Evolutionary conservation across 2,329 filamentous ascomycete genomes (phyloP).

Genomic region (Aspergillus nomiae): DNA sequence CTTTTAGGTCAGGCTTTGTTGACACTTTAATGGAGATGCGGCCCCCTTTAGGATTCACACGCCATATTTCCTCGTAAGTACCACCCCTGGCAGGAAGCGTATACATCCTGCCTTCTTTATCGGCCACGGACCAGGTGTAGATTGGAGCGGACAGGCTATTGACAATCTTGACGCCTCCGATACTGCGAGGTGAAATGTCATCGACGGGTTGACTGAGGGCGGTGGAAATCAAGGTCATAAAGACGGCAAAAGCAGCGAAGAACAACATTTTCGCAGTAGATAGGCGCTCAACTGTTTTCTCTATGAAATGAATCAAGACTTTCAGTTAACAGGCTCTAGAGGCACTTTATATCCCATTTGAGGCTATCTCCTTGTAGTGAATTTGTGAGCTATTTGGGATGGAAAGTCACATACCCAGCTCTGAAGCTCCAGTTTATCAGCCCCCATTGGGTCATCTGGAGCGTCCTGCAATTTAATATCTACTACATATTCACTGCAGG

Average conservation of each 20-base stretch:
- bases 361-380: neutral
- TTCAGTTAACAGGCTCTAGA: no score
- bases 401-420: neutral
- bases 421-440: neutral
- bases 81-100: constrained; percentile 28
- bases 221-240: neutral
- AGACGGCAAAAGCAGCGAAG: neutral
- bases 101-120: constrained; percentile 26
- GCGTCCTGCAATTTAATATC: neutral
- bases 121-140: constrained; percentile 37
- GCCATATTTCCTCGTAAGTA: constrained; percentile 32
- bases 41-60: constrained; percentile 29
- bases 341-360: no score
- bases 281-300: neutral
- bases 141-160: constrained; percentile 34
- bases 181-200: neutral
- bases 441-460: neutral
- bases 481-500: neutral
- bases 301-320: neutral
- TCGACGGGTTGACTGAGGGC: neutral
- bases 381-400: neutral
- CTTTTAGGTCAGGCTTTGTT: constrained; percentile 8
- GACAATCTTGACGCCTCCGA: constrained; percentile 31
- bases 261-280: neutral
- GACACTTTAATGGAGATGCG: constrained; percentile 42